phyloP scores from a whole-genome alignment of 78 protist genomes.

The Isochrysis galbana region DNA sequence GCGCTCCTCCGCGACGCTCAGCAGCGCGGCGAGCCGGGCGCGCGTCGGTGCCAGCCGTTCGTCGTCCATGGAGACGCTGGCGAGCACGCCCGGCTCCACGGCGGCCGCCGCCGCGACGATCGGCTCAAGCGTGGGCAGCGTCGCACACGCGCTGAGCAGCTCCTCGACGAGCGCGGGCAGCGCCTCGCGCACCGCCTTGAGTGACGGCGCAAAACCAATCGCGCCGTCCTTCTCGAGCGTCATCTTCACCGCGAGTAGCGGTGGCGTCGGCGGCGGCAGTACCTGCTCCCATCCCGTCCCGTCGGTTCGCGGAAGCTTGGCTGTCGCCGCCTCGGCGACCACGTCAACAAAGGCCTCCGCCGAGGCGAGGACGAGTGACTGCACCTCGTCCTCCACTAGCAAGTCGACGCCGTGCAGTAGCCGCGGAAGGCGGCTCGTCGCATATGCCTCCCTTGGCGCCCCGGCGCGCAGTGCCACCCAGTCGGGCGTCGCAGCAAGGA shows the following conservation, averaged over 20 bases:
- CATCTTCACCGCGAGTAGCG: neutral
- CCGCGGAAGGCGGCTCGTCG: too few relatives aligned
- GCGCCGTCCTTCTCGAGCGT: neutral
- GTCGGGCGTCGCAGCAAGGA: too few relatives aligned
- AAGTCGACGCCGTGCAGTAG: too few relatives aligned
- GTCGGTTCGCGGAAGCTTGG: too few relatives aligned
- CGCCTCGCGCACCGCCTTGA: neutral
- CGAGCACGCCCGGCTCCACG: neutral
- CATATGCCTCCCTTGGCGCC: too few relatives aligned
- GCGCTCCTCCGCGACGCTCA: neutral
- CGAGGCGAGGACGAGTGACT: too few relatives aligned
- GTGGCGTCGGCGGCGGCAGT: neutral
- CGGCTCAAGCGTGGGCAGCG: neutral
- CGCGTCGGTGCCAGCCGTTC: neutral
- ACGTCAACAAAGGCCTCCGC: too few relatives aligned
- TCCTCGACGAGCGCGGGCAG: neutral
- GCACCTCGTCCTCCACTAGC: too few relatives aligned
- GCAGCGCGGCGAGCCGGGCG: neutral
- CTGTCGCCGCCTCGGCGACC: too few relatives aligned
- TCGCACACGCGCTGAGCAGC: too few relatives aligned
- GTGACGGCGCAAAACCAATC: neutral
- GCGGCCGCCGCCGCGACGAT: neutral
- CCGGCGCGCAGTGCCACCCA: too few relatives aligned
- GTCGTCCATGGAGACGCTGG: neutral
- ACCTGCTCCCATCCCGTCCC: neutral